phyloP scores from a whole-genome alignment of 495 filamentous ascomycete species.

The Cenococcum geophilum region DNA sequence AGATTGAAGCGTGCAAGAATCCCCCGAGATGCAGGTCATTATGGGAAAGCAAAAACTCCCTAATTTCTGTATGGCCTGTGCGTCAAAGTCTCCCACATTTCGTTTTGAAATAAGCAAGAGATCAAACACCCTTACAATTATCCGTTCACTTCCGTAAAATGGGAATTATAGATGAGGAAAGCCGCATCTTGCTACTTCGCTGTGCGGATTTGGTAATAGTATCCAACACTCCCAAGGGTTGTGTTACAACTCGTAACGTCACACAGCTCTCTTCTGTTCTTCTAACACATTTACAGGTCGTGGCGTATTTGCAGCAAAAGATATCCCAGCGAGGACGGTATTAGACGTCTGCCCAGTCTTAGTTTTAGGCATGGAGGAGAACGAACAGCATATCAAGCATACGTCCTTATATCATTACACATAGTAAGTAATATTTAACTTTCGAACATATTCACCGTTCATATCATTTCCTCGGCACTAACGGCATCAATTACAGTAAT shows the following conservation, averaged over 20 bases:
- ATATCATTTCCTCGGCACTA: neutral
- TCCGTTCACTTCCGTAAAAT: neutral
- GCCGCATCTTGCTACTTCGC: constrained; percentile 18
- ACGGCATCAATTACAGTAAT: constrained; percentile 31
- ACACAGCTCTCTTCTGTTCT: constrained; percentile 7
- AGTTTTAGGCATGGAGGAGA: constrained; percentile 44
- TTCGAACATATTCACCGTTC: neutral
- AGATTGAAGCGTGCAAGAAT: neutral
- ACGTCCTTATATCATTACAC: constrained; percentile 52
- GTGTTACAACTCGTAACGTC: neutral
- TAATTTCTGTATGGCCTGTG: neutral
- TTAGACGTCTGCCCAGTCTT: constrained; percentile 51
- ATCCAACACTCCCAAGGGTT: constrained; percentile 35
- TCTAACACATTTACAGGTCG: constrained; percentile 40
- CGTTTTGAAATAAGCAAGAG: neutral
- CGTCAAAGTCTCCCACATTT: neutral
- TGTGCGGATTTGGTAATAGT: constrained; percentile 24
- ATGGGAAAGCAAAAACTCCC: constrained; percentile 1
- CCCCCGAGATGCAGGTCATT: neutral
- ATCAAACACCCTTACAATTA: neutral
- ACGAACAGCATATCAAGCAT: constrained; percentile 44
- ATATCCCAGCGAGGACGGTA: constrained; percentile 45
- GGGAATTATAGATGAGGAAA: neutral
- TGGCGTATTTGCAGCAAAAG: constrained; percentile 45
- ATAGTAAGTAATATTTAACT: constrained; percentile 40